These are phyloP conservation scores for Lactarius deliciosus DNA, from an alignment of 768 basidiomycete genomes.

Conservation along the genomic window DNA sequence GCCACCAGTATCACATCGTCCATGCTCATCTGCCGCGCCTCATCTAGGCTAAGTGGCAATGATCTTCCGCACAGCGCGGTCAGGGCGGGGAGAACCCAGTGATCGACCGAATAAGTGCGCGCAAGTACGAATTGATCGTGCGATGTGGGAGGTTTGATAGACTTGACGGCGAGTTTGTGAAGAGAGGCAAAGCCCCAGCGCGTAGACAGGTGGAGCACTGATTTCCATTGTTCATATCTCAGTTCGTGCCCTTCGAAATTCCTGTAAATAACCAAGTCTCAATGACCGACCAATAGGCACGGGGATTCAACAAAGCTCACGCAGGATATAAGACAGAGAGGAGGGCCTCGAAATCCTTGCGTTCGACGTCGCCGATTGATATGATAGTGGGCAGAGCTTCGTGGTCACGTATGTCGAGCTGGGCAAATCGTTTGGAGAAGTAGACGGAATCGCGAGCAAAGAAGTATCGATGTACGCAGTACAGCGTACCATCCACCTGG, in stretches of 20 bases:
- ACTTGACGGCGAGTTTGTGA: constrained; percentile 19
- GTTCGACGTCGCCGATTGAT: constrained; percentile 16
- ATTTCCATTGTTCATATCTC: constrained; percentile 18
- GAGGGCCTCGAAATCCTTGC: constrained; percentile 27
- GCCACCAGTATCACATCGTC: constrained; percentile 5
- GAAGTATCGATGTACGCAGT: constrained; percentile 28
- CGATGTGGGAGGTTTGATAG: constrained; percentile 4
- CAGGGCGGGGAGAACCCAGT: constrained; percentile 10
- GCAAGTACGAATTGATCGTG: constrained; percentile 13
- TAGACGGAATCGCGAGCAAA: constrained; percentile 26
- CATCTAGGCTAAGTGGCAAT: constrained; percentile 4
- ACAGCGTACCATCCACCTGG: constrained; percentile 25
- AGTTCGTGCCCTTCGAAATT: constrained; percentile 6
- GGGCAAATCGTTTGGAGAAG: constrained; percentile 22
- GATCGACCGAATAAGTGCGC: constrained; percentile 8
- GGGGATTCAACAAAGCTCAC: constrained; percentile 14
- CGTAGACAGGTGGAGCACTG: constrained; percentile 19
- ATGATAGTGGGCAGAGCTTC: constrained; percentile 17
- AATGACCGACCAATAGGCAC: background rate
- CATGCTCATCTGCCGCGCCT: constrained; percentile 2
- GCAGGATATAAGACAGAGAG: constrained; percentile 29
- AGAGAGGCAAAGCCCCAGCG: constrained; percentile 23
- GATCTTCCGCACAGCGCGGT: constrained; percentile 7
- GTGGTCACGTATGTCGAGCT: constrained; percentile 20
- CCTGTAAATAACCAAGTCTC: background rate